Evolutionary conservation across 2,329 filamentous ascomycete genomes (phyloP).

Genomic region (Aspergillaceae sp.): DNA sequence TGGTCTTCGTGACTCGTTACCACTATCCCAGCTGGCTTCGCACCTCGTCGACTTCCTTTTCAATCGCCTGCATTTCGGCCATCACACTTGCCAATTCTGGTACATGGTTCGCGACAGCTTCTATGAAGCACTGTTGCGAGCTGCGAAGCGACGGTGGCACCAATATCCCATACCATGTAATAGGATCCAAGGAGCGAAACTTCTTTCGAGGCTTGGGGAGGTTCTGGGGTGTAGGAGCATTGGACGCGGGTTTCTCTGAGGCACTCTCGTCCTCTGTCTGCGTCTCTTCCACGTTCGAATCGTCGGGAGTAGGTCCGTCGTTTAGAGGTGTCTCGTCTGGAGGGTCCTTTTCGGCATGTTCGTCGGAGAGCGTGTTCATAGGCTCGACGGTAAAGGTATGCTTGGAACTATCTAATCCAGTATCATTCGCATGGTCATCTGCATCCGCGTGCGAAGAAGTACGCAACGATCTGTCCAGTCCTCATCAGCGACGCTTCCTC

Average conservation of each 20-base stretch:
- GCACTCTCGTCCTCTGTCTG: not conserved
- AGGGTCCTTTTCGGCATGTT: slow-evolving; percentile 1
- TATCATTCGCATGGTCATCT: not conserved
- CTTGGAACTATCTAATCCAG: slow-evolving; percentile 3
- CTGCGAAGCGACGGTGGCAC: slow-evolving; percentile 36
- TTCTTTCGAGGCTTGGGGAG: slow-evolving; percentile 15
- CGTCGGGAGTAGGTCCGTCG: no score
- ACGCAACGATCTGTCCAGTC: slow-evolving; percentile 8
- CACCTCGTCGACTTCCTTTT: slow-evolving; percentile 28
- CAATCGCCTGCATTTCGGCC: slow-evolving; percentile 34
- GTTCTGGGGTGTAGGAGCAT: slow-evolving; percentile 2
- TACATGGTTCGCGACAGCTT: slow-evolving; percentile 28
- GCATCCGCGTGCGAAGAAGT: not conserved
- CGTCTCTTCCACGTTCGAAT: no score
- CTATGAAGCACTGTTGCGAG: slow-evolving; percentile 36
- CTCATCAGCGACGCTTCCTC: not conserved
- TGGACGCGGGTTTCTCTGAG: not conserved
- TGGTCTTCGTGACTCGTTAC: no score
- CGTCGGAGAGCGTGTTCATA: slow-evolving; percentile 1
- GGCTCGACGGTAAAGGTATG: slow-evolving; percentile 8
- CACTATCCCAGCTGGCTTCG: slow-evolving; percentile 15
- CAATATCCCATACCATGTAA: slow-evolving; percentile 44
- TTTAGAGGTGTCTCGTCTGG: not conserved
- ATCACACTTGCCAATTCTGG: slow-evolving; percentile 30
- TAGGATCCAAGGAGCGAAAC: slow-evolving; percentile 31